Conservation (phyloP, 1,284 basidiomycete genomes). For the Singerocomus inundabilis region DNA sequence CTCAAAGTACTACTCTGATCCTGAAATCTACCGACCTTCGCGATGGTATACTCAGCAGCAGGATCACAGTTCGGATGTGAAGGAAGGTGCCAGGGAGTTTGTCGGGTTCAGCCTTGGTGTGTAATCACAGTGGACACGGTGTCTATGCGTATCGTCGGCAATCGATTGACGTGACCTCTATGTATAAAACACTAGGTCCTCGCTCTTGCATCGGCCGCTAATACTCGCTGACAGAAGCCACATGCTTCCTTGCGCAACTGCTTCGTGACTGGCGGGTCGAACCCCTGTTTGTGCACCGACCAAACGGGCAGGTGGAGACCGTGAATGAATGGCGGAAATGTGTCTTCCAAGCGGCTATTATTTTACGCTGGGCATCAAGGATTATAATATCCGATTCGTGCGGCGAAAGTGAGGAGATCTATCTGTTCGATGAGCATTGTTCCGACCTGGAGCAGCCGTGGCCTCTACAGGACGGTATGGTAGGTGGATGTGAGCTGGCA, state of each 20-base stretch:
- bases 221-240: conserved; percentile 1
- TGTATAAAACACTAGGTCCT: neutral
- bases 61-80: neutral
- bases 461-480: too few species aligned
- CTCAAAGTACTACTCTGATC: neutral
- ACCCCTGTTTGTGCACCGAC: neutral
- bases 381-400: neutral
- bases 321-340: conserved; percentile 1
- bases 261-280: conserved; percentile 1
- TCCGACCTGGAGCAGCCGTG: too few species aligned
- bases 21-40: neutral
- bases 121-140: too few species aligned
- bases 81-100: neutral
- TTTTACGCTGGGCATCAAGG: neutral
- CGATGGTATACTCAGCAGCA: neutral
- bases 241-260: neutral
- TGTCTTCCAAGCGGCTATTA: neutral
- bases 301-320: neutral
- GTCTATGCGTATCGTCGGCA: too few species aligned
- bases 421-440: too few species aligned
- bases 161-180: too few species aligned
- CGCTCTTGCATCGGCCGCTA: neutral
- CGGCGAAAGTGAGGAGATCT: neutral
- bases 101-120: neutral
- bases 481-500: too few species aligned